Conservation (phyloP, 495 filamentous ascomycete species). For the Haplographium delicatum region DNA sequence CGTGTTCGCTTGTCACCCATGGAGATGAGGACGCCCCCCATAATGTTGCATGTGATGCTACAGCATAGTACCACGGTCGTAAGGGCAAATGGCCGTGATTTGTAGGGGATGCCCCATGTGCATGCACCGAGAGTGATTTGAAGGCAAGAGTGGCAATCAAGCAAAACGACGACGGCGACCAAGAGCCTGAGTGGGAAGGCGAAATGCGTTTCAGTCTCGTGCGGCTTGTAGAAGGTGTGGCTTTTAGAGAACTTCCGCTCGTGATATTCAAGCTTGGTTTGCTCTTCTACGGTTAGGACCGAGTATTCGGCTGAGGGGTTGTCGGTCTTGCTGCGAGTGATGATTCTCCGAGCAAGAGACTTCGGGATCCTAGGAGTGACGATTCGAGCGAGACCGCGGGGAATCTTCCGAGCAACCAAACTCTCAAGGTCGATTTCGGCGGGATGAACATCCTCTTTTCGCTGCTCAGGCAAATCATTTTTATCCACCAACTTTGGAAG, state of each 20-base stretch:
- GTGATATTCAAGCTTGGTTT: constrained; percentile 60
- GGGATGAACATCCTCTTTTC: constrained; percentile 29
- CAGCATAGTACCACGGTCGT: constrained; percentile 74
- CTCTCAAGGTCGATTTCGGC: constrained; percentile 44
- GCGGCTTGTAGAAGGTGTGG: constrained; percentile 80
- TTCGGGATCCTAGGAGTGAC: constrained; percentile 14
- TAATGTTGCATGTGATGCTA: constrained; percentile 66
- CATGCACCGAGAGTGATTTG: constrained; percentile 72
- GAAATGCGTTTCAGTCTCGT: constrained; percentile 73
- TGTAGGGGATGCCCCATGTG: constrained; percentile 65
- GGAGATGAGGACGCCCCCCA: constrained; percentile 63
- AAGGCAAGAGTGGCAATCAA: constrained; percentile 66
- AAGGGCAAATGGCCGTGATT: constrained; percentile 55
- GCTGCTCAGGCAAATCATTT: constrained; percentile 58
- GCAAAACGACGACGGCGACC: constrained; percentile 64
- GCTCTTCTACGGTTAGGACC: constrained; percentile 57
- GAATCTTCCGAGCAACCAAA: constrained; percentile 30
- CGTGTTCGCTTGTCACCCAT: constrained; percentile 64
- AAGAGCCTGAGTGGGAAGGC: constrained; percentile 69
- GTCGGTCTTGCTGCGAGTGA: constrained; percentile 1
- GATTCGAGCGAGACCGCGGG: constrained; percentile 1
- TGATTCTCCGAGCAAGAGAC: constrained; percentile 6
- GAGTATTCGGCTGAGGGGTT: constrained; percentile 30
- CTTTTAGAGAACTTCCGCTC: constrained; percentile 67
- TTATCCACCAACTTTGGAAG: constrained; percentile 61